Evolutionary conservation across 345 rosid species (phyloP).

Genomic region (Citrus mangshanensis): DNA sequence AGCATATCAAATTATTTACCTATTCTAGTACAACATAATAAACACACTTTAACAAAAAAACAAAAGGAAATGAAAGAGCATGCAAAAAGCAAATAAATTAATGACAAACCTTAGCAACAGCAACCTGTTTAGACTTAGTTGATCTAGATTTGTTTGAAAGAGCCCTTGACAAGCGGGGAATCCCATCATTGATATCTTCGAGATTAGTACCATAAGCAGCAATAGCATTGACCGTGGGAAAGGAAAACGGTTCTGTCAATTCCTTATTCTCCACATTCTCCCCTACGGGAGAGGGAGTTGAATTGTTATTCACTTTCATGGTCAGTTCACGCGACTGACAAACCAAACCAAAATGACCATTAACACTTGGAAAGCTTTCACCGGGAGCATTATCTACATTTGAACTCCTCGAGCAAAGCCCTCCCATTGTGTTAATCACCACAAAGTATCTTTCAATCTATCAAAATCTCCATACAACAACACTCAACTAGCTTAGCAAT

Average conservation of each 20-base stretch:
- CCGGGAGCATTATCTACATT: constrained; percentile 91
- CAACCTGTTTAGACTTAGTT: constrained; percentile 71
- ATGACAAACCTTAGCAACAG: constrained; percentile 74
- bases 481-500: constrained; percentile 20
- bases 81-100: neutral
- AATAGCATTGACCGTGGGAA: constrained; percentile 39
- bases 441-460: constrained; percentile 18
- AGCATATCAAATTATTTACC: neutral
- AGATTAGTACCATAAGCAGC: constrained; percentile 38
- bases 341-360: constrained; percentile 50
- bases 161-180: constrained; percentile 66
- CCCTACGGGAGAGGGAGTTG: constrained; percentile 37
- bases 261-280: constrained; percentile 51
- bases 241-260: constrained; percentile 46
- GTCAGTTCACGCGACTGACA: constrained; percentile 45
- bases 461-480: constrained; percentile 38
- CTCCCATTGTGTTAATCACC: constrained; percentile 66
- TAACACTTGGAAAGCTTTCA: constrained; percentile 62
- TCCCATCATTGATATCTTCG: constrained; percentile 62
- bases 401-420: constrained; percentile 96
- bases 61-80: neutral
- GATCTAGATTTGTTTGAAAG: constrained; percentile 74
- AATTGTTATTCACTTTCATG: constrained; percentile 32
- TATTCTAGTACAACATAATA: neutral
- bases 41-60: neutral